Conservation (phyloP, 257 asterid species). For the Dorcoceras hygrometricum region DNA sequence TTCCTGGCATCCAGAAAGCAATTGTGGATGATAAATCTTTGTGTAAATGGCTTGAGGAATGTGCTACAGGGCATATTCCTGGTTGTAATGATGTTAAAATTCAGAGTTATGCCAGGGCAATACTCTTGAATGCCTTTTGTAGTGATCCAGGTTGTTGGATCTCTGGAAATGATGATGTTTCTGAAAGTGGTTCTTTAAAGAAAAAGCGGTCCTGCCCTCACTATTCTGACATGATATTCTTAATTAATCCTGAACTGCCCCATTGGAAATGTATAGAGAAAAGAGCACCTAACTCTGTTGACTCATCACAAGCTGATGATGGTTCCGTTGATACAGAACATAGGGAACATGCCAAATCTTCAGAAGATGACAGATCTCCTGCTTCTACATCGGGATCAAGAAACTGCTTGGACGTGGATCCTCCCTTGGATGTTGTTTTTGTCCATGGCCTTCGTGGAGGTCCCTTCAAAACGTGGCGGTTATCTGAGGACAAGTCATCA, state of each 20-base stretch:
- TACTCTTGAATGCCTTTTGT: conserved; percentile 73
- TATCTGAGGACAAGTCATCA: conserved; percentile 94
- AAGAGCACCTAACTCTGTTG: conserved; percentile 28
- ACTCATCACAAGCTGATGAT: conserved; percentile 34
- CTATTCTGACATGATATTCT: conserved; percentile 75
- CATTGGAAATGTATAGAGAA: conserved; percentile 81
- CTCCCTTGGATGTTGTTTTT: conserved; percentile 81
- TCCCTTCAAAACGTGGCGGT: conserved; percentile 96
- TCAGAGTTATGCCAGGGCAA: conserved; percentile 93
- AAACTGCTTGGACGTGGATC: conserved; percentile 50
- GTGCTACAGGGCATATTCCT: conserved; percentile 74
- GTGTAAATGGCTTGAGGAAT: conserved; percentile 92
- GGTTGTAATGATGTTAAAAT: conserved; percentile 92
- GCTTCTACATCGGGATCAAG: conserved; percentile 54
- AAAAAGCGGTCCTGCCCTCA: conserved; percentile 44
- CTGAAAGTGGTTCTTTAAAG: conserved; percentile 32
- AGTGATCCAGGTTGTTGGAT: conserved; percentile 41
- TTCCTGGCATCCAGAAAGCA: conserved; percentile 75
- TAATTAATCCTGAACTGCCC: conserved; percentile 79
- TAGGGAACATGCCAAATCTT: conserved; percentile 28
- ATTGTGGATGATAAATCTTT: conserved; percentile 58
- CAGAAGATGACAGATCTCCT: conserved; percentile 35
- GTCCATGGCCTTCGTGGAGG: conserved; percentile 99
- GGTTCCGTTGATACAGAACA: conserved; percentile 41
- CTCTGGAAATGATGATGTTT: conserved; percentile 36